Percentiles rank a stretch among this genome's conserved stretches.
These are phyloP conservation scores for Amanita jacksonii DNA, from an alignment of 768 basidiomycete genomes.

Conservation along the genomic window DNA sequence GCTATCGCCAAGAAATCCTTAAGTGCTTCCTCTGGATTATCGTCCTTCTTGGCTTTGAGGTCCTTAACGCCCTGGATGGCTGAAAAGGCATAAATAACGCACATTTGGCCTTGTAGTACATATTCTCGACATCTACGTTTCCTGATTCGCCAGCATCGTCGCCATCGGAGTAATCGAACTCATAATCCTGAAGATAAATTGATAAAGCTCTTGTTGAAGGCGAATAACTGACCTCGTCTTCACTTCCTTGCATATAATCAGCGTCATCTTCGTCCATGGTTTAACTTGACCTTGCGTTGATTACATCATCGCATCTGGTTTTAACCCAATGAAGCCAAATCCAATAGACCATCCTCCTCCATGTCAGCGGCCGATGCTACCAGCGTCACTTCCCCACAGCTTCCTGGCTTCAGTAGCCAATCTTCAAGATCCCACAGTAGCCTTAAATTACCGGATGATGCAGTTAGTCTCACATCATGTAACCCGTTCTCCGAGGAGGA, in stretches of 20 bases:
- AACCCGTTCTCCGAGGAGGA: slow-evolving; percentile 93
- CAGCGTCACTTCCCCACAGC: slow-evolving; percentile 24
- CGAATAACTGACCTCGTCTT: slow-evolving; percentile 57
- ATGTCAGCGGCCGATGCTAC: slow-evolving; percentile 11
- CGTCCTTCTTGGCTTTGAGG: slow-evolving; percentile 78
- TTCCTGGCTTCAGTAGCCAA: slow-evolving; percentile 27
- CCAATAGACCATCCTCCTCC: not conserved
- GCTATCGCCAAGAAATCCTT: slow-evolving; percentile 87
- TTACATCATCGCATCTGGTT: slow-evolving; percentile 19
- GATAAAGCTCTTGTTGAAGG: slow-evolving; percentile 7
- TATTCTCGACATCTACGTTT: slow-evolving; percentile 89
- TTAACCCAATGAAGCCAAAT: not conserved
- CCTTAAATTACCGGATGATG: slow-evolving; percentile 50
- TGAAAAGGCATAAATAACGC: slow-evolving; percentile 17
- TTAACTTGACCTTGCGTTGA: slow-evolving; percentile 2
- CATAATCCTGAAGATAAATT: slow-evolving; percentile 61
- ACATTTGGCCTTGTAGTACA: slow-evolving; percentile 99
- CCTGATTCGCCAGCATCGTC: slow-evolving; percentile 75
- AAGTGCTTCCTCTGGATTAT: slow-evolving; percentile 84
- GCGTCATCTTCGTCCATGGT: slow-evolving; percentile 89
- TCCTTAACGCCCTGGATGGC: slow-evolving; percentile 7
- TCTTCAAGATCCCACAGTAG: slow-evolving; percentile 56
- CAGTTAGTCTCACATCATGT: slow-evolving; percentile 72
- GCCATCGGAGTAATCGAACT: slow-evolving; percentile 92
- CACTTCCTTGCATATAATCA: slow-evolving; percentile 87